Evolutionary conservation across 2,329 filamentous ascomycete species (phyloP).

Genomic region (Neurospora sp.): DNA sequence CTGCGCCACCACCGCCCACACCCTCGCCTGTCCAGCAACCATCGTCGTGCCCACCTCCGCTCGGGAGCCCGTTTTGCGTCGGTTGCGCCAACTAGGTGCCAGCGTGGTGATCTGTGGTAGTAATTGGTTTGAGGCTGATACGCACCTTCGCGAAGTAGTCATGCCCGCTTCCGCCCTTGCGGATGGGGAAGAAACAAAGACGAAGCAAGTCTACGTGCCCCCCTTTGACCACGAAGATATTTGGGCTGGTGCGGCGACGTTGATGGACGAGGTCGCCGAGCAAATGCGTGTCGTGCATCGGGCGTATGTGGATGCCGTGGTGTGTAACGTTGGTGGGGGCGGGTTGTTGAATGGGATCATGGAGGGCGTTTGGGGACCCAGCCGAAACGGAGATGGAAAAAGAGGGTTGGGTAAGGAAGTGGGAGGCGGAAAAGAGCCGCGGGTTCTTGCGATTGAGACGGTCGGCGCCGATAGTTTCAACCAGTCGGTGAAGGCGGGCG

Average conservation of each 20-base stretch:
- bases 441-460: slow-evolving; percentile 64
- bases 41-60: slow-evolving; percentile 63
- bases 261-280: slow-evolving; percentile 37
- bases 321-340: slow-evolving; percentile 64
- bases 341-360: slow-evolving; percentile 61
- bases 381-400: neutral
- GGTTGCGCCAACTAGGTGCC: slow-evolving; percentile 55
- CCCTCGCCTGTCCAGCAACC: slow-evolving; percentile 53
- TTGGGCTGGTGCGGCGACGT: slow-evolving; percentile 52
- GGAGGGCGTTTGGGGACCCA: slow-evolving; percentile 42
- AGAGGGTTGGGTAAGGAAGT: slow-evolving; percentile 1
- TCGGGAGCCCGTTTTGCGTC: slow-evolving; percentile 55
- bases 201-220: slow-evolving; percentile 44
- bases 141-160: slow-evolving; percentile 48
- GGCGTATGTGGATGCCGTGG: slow-evolving; percentile 43
- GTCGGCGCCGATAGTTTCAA: slow-evolving; percentile 58
- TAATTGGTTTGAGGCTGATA: slow-evolving; percentile 60
- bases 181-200: slow-evolving; percentile 24
- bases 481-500: slow-evolving; percentile 41
- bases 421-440: slow-evolving; percentile 18
- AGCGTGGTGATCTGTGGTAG: slow-evolving; percentile 57
- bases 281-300: slow-evolving; percentile 25
- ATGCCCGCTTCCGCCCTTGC: slow-evolving; percentile 23
- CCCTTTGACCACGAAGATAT: slow-evolving; percentile 58
- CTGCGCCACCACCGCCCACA: slow-evolving; percentile 59